Conservation (phyloP, 306 rosid species). For the Glycyrrhiza uralensis region DNA sequence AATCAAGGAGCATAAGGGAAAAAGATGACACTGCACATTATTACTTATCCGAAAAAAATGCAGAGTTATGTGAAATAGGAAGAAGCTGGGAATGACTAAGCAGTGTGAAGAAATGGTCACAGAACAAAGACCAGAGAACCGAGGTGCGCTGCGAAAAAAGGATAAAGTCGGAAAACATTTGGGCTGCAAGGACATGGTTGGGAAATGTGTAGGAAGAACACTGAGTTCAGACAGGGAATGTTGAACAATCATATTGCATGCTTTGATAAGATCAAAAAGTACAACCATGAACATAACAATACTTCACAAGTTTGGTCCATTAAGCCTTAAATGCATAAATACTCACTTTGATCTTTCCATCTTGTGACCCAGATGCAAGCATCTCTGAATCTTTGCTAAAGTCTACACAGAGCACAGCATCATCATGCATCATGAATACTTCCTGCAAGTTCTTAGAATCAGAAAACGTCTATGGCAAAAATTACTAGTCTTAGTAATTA, state of each 20-base stretch:
- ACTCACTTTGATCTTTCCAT: constrained; percentile 96
- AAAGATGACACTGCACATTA: no score
- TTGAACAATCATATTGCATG: background rate
- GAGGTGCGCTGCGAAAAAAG: background rate
- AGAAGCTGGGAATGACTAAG: background rate
- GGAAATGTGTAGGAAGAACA: background rate
- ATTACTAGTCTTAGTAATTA: background rate
- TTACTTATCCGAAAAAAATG: no score
- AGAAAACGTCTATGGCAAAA: constrained; percentile 21
- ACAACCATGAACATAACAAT: constrained; percentile 1
- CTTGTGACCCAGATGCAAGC: constrained; percentile 95
- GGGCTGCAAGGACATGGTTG: background rate
- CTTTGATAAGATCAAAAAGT: background rate
- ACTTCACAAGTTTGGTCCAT: background rate
- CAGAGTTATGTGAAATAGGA: background rate
- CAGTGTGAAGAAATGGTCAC: background rate
- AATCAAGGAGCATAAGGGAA: background rate
- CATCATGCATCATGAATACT: constrained; percentile 97
- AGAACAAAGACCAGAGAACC: background rate
- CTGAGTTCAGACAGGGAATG: background rate
- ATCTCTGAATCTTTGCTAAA: constrained; percentile 97
- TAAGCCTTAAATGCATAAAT: constrained; percentile 4
- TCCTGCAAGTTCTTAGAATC: constrained; percentile 63
- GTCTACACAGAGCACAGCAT: constrained; percentile 90
- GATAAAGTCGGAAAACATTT: background rate